Evolutionary conservation across 768 basidiomycete species (phyloP).

Genomic region (Leccinum olivaceopallidum): DNA sequence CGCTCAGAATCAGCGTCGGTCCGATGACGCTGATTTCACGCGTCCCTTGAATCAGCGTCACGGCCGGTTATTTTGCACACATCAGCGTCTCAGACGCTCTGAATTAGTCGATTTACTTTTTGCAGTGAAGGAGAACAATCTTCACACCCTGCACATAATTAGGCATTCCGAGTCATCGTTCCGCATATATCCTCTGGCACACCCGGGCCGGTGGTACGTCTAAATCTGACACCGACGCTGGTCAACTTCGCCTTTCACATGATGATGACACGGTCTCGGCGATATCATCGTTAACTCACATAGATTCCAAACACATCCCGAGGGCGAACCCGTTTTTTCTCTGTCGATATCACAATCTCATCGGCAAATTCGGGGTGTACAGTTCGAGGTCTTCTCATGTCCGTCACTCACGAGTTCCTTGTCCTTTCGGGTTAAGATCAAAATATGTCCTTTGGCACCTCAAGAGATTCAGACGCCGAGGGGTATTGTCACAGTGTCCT

Average conservation of each 20-base stretch:
- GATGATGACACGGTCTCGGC: conserved; percentile 19
- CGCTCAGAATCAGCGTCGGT: too few relatives aligned
- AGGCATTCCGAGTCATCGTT: conserved; percentile 12
- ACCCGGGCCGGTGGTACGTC: not conserved
- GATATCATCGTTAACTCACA: conserved; percentile 13
- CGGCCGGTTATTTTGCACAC: too few relatives aligned
- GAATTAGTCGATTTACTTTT: too few relatives aligned
- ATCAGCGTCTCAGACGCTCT: too few relatives aligned
- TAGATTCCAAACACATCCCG: conserved; percentile 6
- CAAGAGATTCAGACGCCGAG: conserved; percentile 17
- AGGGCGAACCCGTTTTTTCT: conserved; percentile 12
- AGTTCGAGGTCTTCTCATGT: not conserved
- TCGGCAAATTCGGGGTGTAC: not conserved
- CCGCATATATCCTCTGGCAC: conserved; percentile 3
- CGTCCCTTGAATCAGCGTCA: too few relatives aligned
- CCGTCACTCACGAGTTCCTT: conserved; percentile 1
- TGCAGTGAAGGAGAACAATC: conserved; percentile 15
- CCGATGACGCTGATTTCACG: too few relatives aligned
- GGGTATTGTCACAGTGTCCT: conserved; percentile 15
- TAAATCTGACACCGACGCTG: not conserved
- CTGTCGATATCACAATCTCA: conserved; percentile 15
- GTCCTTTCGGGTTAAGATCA: conserved; percentile 14
- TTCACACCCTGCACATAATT: conserved; percentile 24
- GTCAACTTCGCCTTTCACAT: conserved; percentile 21
- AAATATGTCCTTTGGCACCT: conserved; percentile 8